Evolutionary conservation across 768 basidiomycete species (phyloP).

Genomic region (Amanita exitialis): DNA sequence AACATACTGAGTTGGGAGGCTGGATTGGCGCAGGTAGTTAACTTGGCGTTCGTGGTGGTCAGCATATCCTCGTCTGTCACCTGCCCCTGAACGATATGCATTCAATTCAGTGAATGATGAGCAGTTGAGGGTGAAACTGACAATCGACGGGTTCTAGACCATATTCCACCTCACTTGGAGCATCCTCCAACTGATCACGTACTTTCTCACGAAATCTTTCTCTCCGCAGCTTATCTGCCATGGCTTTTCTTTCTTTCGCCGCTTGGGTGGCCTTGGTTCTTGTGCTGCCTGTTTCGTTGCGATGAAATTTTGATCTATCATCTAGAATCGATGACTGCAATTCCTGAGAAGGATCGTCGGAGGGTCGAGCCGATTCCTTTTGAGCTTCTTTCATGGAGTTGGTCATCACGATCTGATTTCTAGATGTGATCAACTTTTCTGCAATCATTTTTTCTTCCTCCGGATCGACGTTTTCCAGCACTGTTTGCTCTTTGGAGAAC

Average conservation of each 20-base stretch:
- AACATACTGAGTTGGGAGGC: not conserved
- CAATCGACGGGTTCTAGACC: slow-evolving; percentile 2
- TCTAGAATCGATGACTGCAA: slow-evolving; percentile 1
- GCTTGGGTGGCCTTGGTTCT: slow-evolving; percentile 5
- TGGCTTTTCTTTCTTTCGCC: slow-evolving; percentile 18
- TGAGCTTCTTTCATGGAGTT: slow-evolving; percentile 20
- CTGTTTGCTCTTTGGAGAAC: slow-evolving; percentile 28
- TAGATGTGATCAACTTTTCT: slow-evolving; percentile 28
- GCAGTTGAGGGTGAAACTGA: not conserved
- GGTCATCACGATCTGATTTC: slow-evolving; percentile 26
- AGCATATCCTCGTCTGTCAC: not conserved
- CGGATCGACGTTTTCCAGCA: slow-evolving; percentile 36
- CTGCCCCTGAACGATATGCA: not conserved
- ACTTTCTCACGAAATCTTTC: slow-evolving; percentile 14
- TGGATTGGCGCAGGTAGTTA: not conserved
- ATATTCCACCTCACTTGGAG: slow-evolving; percentile 9
- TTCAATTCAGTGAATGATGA: not conserved
- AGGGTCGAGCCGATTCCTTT: slow-evolving; percentile 9
- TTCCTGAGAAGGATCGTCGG: slow-evolving; percentile 14
- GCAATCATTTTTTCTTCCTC: slow-evolving; percentile 29
- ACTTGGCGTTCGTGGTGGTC: not conserved
- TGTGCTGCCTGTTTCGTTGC: slow-evolving; percentile 12
- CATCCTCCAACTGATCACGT: slow-evolving; percentile 10
- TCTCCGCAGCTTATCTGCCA: slow-evolving; percentile 13
- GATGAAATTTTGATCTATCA: slow-evolving; percentile 15